phyloP scores from a whole-genome alignment of 345 rosid species.

The Rhizophora apiculata region DNA sequence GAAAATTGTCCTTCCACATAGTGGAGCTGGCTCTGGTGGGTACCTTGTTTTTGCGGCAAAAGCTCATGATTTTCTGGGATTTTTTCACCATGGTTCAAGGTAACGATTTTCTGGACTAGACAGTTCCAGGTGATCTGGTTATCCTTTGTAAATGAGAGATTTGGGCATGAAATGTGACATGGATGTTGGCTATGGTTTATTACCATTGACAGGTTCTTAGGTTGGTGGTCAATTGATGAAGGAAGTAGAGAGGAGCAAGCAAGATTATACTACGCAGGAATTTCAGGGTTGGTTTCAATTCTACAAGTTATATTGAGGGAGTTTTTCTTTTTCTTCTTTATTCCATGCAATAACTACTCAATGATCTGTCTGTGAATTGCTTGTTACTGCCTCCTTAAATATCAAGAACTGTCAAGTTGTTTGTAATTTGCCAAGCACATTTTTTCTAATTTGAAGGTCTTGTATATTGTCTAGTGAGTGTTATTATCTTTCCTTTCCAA shows the following conservation, averaged over 20 bases:
- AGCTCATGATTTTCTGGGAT: slow-evolving; percentile 62
- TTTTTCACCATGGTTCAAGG: slow-evolving; percentile 84
- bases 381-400: too few species aligned
- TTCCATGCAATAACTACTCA: slow-evolving; percentile 1
- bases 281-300: slow-evolving; percentile 51
- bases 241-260: slow-evolving; percentile 89
- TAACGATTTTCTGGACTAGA: slow-evolving; percentile 19
- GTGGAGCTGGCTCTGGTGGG: slow-evolving; percentile 45
- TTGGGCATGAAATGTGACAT: slow-evolving; percentile 4
- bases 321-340: background rate
- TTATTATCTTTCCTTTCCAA: too few species aligned
- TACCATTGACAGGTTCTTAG: slow-evolving; percentile 53
- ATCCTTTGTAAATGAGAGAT: background rate
- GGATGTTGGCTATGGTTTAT: slow-evolving; percentile 12
- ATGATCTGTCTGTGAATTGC: background rate
- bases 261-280: slow-evolving; percentile 55
- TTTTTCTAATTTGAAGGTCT: too few species aligned
- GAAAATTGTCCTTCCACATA: slow-evolving; percentile 43
- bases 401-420: too few species aligned
- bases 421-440: too few species aligned
- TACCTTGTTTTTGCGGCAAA: slow-evolving; percentile 44
- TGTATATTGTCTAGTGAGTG: too few species aligned
- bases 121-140: slow-evolving; percentile 2
- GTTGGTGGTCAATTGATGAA: slow-evolving; percentile 99
- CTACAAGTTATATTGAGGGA: slow-evolving; percentile 5